These are phyloP conservation scores for Aspergillus ellipticus DNA, from an alignment of 495 filamentous ascomycete species.

Conservation along the genomic window DNA sequence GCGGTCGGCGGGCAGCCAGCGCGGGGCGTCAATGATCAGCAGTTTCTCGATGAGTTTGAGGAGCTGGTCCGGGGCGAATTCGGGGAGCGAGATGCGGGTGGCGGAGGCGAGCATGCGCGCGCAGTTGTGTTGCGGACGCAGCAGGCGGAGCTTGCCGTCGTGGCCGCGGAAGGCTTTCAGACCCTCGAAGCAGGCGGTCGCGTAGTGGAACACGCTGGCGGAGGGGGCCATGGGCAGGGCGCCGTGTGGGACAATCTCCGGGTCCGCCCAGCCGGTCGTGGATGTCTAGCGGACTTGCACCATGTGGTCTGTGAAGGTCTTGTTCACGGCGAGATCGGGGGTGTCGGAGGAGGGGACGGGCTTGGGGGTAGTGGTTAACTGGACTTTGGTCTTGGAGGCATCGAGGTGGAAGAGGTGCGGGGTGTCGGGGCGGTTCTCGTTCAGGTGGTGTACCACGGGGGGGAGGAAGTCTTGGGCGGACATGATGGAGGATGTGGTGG, in stretches of 20 bases:
- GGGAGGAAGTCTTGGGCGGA: too few species aligned
- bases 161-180: slow-evolving; percentile 4
- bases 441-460: too few species aligned
- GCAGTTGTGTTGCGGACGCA: slow-evolving; percentile 2
- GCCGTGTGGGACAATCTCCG: slow-evolving; percentile 1
- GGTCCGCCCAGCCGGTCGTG: neutral
- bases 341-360: too few species aligned
- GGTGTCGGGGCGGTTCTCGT: too few species aligned
- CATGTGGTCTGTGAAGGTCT: too few species aligned
- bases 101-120: neutral
- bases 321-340: too few species aligned
- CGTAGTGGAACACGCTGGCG: slow-evolving; percentile 1
- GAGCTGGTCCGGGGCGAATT: neutral
- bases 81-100: neutral
- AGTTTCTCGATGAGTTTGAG: neutral
- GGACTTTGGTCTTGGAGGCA: too few species aligned
- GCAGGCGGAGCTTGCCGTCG: slow-evolving; percentile 1
- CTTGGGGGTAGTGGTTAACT: too few species aligned
- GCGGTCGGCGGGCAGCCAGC: neutral
- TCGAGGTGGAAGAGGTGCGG: too few species aligned
- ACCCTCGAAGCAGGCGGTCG: slow-evolving; percentile 2
- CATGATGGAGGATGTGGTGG: too few species aligned
- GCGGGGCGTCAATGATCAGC: neutral
- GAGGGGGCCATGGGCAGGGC: neutral
- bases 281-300: neutral